phyloP scores from a whole-genome alignment of 768 basidiomycete species.

The Agrocybe chaxingu region DNA sequence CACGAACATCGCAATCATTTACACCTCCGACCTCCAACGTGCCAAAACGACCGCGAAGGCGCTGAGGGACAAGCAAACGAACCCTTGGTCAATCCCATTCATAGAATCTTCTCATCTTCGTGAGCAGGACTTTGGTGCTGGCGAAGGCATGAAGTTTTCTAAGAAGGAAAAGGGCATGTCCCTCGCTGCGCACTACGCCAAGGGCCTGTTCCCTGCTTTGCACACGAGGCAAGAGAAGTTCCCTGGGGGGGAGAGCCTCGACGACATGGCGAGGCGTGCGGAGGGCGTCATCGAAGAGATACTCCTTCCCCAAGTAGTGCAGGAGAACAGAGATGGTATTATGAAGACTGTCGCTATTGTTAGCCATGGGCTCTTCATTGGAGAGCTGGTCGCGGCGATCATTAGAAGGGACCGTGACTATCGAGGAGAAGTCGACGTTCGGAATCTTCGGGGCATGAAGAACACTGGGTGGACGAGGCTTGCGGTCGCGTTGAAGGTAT shows the following conservation, averaged over 20 bases:
- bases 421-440: conserved; percentile 12
- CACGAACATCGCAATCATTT: conserved; percentile 50
- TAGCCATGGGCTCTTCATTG: conserved; percentile 74
- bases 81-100: conserved; percentile 45
- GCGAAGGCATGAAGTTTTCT: conserved; percentile 59
- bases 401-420: conserved; percentile 31
- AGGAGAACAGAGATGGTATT: conserved; percentile 31
- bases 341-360: conserved; percentile 58
- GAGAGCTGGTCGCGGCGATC: conserved; percentile 53
- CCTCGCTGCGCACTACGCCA: conserved; percentile 46
- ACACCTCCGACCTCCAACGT: conserved; percentile 66
- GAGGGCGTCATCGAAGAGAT: conserved; percentile 46
- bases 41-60: conserved; percentile 60
- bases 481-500: conserved; percentile 18
- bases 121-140: conserved; percentile 69
- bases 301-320: conserved; percentile 52
- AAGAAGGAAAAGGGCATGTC: conserved; percentile 28
- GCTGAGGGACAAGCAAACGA: conserved; percentile 44
- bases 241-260: conserved; percentile 68
- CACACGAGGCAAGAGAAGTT: conserved; percentile 47
- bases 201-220: conserved; percentile 51
- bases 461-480: conserved; percentile 75
- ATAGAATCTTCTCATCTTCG: conserved; percentile 49
- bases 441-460: conserved; percentile 45
- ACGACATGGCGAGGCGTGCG: conserved; percentile 61